Conservation (phyloP, 1,284 basidiomycete species). For the Leccinum huronense region DNA sequence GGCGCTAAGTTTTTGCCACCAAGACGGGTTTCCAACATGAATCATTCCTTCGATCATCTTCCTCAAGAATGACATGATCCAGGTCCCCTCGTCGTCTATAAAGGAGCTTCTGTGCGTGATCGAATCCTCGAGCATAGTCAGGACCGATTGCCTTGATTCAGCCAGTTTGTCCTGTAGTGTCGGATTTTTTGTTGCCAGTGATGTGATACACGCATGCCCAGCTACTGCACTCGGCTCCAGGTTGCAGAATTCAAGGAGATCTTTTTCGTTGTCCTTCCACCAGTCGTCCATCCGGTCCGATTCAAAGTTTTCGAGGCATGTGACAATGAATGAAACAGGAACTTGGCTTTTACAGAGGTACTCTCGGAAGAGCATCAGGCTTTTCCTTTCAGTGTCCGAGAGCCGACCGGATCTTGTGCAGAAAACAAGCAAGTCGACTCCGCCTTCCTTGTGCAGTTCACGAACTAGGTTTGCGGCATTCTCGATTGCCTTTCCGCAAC, state of each 20-base stretch:
- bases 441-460: constrained; percentile 29
- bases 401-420: constrained; percentile 35
- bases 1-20: constrained; percentile 11
- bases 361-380: constrained; percentile 37
- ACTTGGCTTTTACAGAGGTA: constrained; percentile 36
- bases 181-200: constrained; percentile 11
- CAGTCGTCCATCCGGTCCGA: constrained; percentile 28
- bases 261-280: constrained; percentile 21
- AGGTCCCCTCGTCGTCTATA: constrained; percentile 13
- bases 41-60: constrained; percentile 20
- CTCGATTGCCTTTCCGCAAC: constrained; percentile 28
- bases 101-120: constrained; percentile 22
- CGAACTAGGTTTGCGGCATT: constrained; percentile 35
- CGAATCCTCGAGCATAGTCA: constrained; percentile 26
- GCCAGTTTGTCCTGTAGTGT: constrained; percentile 10
- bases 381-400: constrained; percentile 25
- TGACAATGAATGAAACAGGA: constrained; percentile 39
- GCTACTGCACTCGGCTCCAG: constrained; percentile 19
- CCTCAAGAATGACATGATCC: constrained; percentile 30
- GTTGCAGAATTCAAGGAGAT: background rate
- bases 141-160: constrained; percentile 19
- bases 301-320: constrained; percentile 35
- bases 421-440: constrained; percentile 40
- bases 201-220: constrained; percentile 34
- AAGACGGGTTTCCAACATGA: constrained; percentile 7